Evolutionary conservation across 2,329 filamentous ascomycete genomes (phyloP), one percentile per base, ranked within the genome.

Genomic region (Lecanicillium sp.): DNA sequence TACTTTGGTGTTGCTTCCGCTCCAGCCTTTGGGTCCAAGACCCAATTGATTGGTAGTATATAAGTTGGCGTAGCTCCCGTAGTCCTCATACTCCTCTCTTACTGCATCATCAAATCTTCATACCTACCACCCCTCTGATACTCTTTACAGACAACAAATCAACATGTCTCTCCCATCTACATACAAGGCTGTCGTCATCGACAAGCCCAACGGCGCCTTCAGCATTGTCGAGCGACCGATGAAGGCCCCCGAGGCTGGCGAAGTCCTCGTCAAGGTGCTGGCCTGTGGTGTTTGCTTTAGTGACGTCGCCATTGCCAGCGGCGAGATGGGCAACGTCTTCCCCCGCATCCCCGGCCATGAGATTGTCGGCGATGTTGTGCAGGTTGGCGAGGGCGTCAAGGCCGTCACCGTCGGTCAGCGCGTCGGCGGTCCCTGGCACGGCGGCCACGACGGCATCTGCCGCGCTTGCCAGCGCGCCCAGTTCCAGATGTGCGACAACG

Each of bases 201-300:
- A 77, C 48, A 69, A 72, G 49, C 61, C 67, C 21, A 72, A 74
- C 49, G 66, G 64, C 3, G 73, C 78, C 1, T 70, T 85, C 54
- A 66, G 66, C 2, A 67, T 89, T 53, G 74, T 80, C 54, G 77
- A 87, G 3, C 58, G 83, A 4, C 69, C 75, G 15, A 70, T 89
- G 33, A 70, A 75, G 50, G 60, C 69, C 27, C 83, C 84, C 1
- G 65, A 71, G 6, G 60, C 70, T 0, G 74, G 76, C 15, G 71
- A 87, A 57, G 67, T 90, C 3, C 74, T 90, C 21, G 73, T 87
- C 62, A 88, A 88, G 62, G 77, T 87, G 3, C 68, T 81, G 8
- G 85, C 85, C 5, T 87, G 81, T 55, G 86, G 86, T 36, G 77
- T 90, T 41, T 90, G 86, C 63, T 82, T 81, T 61, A 77, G 75